Evolutionary conservation across 225 moss, liverwort and hornwort genomes (phyloP).

Genomic region (Takakia lepidozioides): DNA sequence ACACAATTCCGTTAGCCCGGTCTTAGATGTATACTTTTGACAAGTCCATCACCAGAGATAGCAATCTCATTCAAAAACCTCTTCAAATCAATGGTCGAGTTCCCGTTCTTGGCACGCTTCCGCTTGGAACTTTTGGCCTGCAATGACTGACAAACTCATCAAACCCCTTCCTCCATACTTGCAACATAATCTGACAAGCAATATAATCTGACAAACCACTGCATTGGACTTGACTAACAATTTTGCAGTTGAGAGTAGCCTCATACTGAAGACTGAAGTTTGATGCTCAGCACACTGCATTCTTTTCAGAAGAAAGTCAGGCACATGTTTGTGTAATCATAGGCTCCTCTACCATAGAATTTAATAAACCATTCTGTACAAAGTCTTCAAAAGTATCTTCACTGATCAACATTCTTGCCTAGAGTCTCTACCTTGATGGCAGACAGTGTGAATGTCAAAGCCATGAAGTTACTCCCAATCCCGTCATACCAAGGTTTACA

Average conservation of each 20-base stretch:
- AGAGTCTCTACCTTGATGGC: too few relatives aligned
- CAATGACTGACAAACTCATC: conserved; percentile 1
- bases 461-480: conserved; percentile 62
- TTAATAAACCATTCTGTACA: not conserved
- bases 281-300: too few relatives aligned
- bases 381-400: not conserved
- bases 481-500: conserved; percentile 61
- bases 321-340: not conserved
- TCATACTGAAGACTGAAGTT: too few relatives aligned
- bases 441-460: conserved; percentile 39
- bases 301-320: not conserved
- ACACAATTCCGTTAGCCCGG: too few relatives aligned
- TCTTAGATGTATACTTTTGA: conserved; percentile 60
- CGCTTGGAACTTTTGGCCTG: conserved; percentile 49
- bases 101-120: conserved; percentile 39
- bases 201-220: not conserved
- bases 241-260: too few relatives aligned
- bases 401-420: conserved; percentile 22
- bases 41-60: conserved; percentile 62
- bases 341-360: not conserved
- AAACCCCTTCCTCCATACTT: not conserved
- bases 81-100: conserved; percentile 18
- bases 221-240: not conserved
- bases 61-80: conserved; percentile 38
- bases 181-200: not conserved